These are phyloP conservation scores for Phytophthora rubi DNA, from an alignment of 352 stramenopile genomes.

Conservation along the genomic window DNA sequence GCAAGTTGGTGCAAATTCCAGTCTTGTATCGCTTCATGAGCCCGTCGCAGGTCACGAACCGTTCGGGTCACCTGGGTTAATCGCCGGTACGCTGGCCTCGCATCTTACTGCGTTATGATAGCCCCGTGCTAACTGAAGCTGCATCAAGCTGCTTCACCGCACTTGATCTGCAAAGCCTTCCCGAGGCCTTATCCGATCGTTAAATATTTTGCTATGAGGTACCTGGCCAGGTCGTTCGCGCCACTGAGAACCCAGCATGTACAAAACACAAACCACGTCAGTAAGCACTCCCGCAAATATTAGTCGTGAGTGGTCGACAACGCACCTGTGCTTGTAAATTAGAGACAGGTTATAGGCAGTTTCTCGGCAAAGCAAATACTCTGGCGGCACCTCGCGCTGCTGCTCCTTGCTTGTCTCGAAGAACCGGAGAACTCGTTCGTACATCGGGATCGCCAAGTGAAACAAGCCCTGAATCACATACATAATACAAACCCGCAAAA, in stretches of 20 bases:
- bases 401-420: slow-evolving; percentile 69
- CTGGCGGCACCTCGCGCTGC: slow-evolving; percentile 49
- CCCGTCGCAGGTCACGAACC: background rate
- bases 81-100: background rate
- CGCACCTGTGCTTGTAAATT: slow-evolving; percentile 89
- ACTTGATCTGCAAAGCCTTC: background rate
- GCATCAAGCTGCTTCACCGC: background rate
- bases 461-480: slow-evolving; percentile 68
- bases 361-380: slow-evolving; percentile 83
- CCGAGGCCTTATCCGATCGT: slow-evolving; percentile 39
- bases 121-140: too few species aligned
- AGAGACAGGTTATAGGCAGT: slow-evolving; percentile 90
- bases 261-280: slow-evolving; percentile 1
- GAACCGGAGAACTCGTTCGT: slow-evolving; percentile 84
- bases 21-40: background rate
- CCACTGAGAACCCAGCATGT: slow-evolving; percentile 42
- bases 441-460: slow-evolving; percentile 89
- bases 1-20: background rate
- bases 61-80: background rate
- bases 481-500: slow-evolving; percentile 3
- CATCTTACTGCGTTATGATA: background rate
- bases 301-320: background rate
- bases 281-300: background rate
- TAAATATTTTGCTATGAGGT: slow-evolving; percentile 85
- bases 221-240: slow-evolving; percentile 76